Evolutionary conservation across 2,329 filamentous ascomycete genomes (phyloP), one percentile per base, ranked within the genome.

Genomic region (Penicillium olsonii): DNA sequence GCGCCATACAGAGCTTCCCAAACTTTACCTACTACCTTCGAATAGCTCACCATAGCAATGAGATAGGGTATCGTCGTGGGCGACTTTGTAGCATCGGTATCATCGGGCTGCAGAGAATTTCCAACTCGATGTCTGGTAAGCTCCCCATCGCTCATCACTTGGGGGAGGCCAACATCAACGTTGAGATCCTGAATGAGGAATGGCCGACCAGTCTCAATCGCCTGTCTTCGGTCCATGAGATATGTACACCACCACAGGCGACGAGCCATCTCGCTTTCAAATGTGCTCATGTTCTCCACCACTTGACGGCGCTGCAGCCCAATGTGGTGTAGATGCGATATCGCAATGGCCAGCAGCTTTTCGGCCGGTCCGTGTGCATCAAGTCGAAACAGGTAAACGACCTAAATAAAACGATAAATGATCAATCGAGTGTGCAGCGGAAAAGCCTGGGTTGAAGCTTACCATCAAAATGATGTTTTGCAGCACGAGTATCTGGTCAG

Each of bases 231-330:
- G 37, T 65, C 61, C 42, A 65, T 37, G 2, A 57, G 29, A 31
- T 63, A 63, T 1, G 65, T 51, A 33, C 61, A 61, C 66, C 66
- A 68, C 48, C 64, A 67, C 1, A 68, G 42, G 3, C 65, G 56
- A 17, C 65, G 63, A 27, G 42, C 37, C 53, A 66, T 62, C 35
- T 68, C 63, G 22, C 46, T 41, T 1, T 57, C 41, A 18, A 56
- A 61, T 1, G 33, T 33, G 12, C 38, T 17, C 50, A 60, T 53
- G 5, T 12, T n/a, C 12, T 49, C 35, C 2, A 60, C 41, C 3
- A 57, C 53, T 42, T 53, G 53, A 4, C 51, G 42, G 26, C 59
- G 52, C n/a, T 63, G 61, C 2, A 61, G 48, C 11, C 61, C 61
- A 18, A 61, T 45, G 34, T 62, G 50, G 15, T 62, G 57, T 14